phyloP scores from a whole-genome alignment of 1,284 basidiomycete genomes.

The Polyporus tsugae region DNA sequence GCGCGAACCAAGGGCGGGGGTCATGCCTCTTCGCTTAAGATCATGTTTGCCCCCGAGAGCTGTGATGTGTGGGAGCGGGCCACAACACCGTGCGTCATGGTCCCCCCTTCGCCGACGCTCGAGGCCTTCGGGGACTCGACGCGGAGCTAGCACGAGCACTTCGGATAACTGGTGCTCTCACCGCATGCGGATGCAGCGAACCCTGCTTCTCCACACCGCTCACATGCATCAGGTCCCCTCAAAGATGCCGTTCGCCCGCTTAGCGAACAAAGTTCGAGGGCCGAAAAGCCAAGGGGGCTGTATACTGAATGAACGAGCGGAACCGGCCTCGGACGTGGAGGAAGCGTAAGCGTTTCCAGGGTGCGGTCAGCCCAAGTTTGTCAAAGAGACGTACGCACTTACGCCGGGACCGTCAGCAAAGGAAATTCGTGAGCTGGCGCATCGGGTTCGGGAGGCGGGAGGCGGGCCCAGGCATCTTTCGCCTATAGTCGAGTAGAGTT shows the following conservation, averaged over 20 bases:
- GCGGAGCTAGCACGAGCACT: neutral
- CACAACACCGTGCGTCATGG: conserved; percentile 11
- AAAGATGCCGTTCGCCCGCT: conserved; percentile 13
- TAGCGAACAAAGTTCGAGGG: conserved; percentile 2
- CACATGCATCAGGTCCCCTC: conserved; percentile 15
- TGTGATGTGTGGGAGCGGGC: neutral
- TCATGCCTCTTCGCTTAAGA: conserved; percentile 7
- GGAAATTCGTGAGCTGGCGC: neutral
- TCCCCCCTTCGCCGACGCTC: neutral
- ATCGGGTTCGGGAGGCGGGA: neutral
- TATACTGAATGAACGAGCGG: neutral
- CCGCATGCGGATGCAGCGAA: neutral
- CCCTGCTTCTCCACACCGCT: neutral
- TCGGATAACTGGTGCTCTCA: neutral
- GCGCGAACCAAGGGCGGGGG: neutral
- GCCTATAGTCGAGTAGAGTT: neutral
- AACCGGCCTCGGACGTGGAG: neutral
- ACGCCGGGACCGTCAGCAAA: neutral
- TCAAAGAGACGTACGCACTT: conserved; percentile 2
- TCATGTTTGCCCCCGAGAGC: neutral
- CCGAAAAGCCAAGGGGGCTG: conserved; percentile 5
- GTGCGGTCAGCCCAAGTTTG: neutral
- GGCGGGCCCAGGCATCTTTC: neutral
- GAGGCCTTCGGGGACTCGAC: conserved; percentile 6
- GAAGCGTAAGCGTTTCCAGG: neutral